These are phyloP conservation scores for Botrytis squamosa DNA, from an alignment of 2,329 filamentous ascomycete species.

Conservation along the genomic window DNA sequence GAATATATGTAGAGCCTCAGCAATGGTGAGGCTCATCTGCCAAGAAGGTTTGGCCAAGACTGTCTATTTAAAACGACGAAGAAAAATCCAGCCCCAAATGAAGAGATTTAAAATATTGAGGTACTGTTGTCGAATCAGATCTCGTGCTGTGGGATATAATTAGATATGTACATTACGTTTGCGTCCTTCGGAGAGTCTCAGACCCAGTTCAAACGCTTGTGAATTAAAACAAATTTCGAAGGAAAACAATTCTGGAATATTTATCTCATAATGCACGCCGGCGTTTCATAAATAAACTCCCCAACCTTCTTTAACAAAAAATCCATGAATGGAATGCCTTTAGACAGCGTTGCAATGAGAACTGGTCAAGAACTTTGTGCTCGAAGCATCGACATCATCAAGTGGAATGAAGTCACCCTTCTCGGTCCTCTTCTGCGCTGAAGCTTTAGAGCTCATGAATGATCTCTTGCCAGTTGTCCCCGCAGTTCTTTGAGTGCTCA, in stretches of 20 bases:
- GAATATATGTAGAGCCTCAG: not conserved
- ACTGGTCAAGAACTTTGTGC: not conserved
- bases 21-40: not conserved
- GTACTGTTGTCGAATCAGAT: not conserved
- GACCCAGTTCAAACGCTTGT: not conserved
- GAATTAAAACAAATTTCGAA: not conserved
- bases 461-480: not conserved
- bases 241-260: not conserved
- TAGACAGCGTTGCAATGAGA: constrained; percentile 1
- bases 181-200: not conserved
- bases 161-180: not conserved
- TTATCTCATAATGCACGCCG: not conserved
- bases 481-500: not conserved
- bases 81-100: not conserved
- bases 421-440: not conserved
- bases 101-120: not conserved
- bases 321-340: not conserved
- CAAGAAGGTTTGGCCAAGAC: not conserved
- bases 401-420: constrained; percentile 7
- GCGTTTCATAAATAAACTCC: not conserved
- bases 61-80: not conserved
- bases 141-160: not conserved
- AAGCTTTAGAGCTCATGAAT: not conserved
- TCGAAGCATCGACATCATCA: not conserved
- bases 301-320: not conserved